A percentile compares a stretch with the other conserved stretches of the same genome.
Evolutionary conservation across 495 filamentous ascomycete genomes (phyloP).

Genomic region (Aspergillus egyptiacus): DNA sequence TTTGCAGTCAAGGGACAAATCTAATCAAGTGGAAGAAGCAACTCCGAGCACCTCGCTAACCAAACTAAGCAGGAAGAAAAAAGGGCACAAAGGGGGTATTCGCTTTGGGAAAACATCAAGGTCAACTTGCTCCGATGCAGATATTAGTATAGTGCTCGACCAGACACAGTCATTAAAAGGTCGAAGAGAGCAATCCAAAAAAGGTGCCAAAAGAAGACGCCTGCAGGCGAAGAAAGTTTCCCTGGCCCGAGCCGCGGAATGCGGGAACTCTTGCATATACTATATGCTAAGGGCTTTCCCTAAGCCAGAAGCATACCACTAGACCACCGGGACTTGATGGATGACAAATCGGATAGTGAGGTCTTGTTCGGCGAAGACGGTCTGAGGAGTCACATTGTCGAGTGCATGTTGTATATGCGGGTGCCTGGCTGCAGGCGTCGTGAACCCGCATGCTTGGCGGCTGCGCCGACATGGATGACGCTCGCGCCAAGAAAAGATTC

Average conservation of each 20-base stretch:
- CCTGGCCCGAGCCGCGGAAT: slow-evolving; percentile 35
- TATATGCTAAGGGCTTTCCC: slow-evolving; percentile 23
- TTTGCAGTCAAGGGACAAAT: too few relatives aligned
- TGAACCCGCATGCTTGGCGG: slow-evolving; percentile 18
- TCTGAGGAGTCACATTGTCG: background rate
- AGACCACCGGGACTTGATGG: slow-evolving; percentile 17
- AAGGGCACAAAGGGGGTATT: too few relatives aligned
- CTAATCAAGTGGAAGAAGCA: too few relatives aligned
- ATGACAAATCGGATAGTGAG: background rate
- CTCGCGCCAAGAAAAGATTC: slow-evolving; percentile 24
- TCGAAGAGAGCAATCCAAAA: too few relatives aligned
- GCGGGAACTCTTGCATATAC: slow-evolving; percentile 40
- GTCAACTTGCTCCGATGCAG: too few relatives aligned
- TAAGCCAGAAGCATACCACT: slow-evolving; percentile 42
- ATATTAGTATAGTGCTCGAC: too few relatives aligned
- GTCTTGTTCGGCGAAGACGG: background rate
- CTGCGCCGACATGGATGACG: slow-evolving; percentile 19
- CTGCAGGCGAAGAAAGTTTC: too few relatives aligned
- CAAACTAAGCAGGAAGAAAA: too few relatives aligned
- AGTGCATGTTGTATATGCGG: background rate
- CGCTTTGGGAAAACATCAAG: too few relatives aligned
- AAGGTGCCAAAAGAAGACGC: too few relatives aligned
- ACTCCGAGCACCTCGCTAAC: too few relatives aligned
- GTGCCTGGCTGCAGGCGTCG: slow-evolving; percentile 1
- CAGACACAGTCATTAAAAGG: too few relatives aligned